Evolutionary conservation across 805 yeast species (phyloP).

Genomic region (Metschnikowia santaceciliae): DNA sequence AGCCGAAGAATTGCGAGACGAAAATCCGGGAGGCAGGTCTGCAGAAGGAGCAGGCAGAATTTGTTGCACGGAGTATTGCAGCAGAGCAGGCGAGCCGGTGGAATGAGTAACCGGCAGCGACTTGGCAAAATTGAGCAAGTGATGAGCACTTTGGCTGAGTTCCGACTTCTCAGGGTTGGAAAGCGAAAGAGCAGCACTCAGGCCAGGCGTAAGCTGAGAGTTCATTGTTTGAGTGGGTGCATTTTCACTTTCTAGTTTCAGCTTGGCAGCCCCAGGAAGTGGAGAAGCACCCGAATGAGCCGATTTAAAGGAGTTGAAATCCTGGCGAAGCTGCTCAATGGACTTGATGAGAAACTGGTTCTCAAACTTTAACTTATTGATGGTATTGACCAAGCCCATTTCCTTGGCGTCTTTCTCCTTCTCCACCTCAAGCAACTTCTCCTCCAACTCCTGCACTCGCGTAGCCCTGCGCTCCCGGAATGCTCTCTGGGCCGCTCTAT

Average conservation of each 20-base stretch:
- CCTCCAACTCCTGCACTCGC: slow-evolving; percentile 73
- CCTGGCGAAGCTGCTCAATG: slow-evolving; percentile 40
- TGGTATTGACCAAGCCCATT: slow-evolving; percentile 49
- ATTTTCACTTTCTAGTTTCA: neutral
- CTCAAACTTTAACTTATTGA: slow-evolving; percentile 44
- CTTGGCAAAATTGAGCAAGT: slow-evolving; percentile 18
- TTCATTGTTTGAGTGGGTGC: neutral
- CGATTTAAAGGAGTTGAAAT: slow-evolving; percentile 20
- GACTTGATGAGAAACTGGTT: slow-evolving; percentile 41
- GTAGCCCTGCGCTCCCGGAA: slow-evolving; percentile 85
- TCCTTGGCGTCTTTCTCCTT: slow-evolving; percentile 60
- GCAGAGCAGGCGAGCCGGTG: slow-evolving; percentile 22
- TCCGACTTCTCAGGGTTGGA: slow-evolving; percentile 12
- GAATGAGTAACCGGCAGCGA: slow-evolving; percentile 16
- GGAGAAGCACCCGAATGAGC: slow-evolving; percentile 8
- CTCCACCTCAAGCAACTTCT: slow-evolving; percentile 61
- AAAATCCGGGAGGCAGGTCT: slow-evolving; percentile 31
- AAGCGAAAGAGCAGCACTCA: neutral
- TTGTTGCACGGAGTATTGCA: slow-evolving; percentile 40
- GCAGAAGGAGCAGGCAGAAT: slow-evolving; percentile 54
- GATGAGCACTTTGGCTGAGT: slow-evolving; percentile 18
- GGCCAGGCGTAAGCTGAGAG: neutral
- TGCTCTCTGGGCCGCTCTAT: slow-evolving; percentile 91
- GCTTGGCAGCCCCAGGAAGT: neutral
- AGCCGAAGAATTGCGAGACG: neutral